Evolutionary conservation across 2,329 filamentous ascomycete genomes (phyloP).

Genomic region (Pestalotiopsis sp.): DNA sequence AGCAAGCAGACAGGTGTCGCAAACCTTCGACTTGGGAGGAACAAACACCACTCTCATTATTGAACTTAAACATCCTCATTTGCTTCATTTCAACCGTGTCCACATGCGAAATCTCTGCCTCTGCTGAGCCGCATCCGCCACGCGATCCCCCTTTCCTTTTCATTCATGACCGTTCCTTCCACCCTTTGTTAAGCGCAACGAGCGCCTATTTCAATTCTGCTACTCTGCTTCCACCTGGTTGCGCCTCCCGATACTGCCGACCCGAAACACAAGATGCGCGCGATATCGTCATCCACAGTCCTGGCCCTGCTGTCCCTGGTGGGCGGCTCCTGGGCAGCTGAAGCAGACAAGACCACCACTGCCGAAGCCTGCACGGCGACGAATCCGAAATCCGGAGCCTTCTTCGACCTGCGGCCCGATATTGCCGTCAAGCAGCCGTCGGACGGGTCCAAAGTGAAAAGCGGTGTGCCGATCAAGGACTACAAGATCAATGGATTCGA

Average conservation of each 20-base stretch:
- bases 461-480: conserved; percentile 44
- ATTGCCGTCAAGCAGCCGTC: conserved; percentile 45
- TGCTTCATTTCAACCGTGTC: background rate
- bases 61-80: background rate
- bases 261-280: conserved; percentile 24
- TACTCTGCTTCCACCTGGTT: background rate
- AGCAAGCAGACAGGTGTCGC: conserved; percentile 10
- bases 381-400: conserved; percentile 54
- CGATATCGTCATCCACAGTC: conserved; percentile 22
- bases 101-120: background rate
- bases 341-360: conserved; percentile 43
- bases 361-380: conserved; percentile 57
- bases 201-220: conserved; percentile 1
- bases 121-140: conserved; percentile 1
- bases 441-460: conserved; percentile 44
- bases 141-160: background rate
- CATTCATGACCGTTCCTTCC: conserved; percentile 1
- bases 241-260: conserved; percentile 2
- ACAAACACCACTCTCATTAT: background rate
- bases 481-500: conserved; percentile 74
- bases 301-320: conserved; percentile 37
- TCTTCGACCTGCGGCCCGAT: conserved; percentile 61
- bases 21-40: background rate
- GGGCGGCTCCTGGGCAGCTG: conserved; percentile 34
- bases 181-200: conserved; percentile 4